Base-by-base conservation (phyloP, 2,329 filamentous ascomycete genomes). In the Pseudogymnoascus sp. region DNA sequence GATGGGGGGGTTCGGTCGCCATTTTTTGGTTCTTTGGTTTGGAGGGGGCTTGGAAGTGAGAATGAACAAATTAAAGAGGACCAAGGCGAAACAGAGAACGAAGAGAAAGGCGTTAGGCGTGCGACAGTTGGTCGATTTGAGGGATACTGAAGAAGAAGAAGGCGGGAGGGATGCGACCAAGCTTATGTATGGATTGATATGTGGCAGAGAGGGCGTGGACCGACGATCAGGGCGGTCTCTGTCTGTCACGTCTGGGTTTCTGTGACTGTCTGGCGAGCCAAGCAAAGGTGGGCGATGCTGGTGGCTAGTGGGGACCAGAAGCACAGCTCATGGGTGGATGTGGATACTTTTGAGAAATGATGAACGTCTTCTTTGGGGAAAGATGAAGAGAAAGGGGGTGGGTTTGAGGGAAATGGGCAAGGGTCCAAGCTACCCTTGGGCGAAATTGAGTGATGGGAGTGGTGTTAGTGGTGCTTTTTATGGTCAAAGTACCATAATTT, bases 341-440 rank as follows among this genome's bases (percentile, higher is more conserved):
- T 33, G 28, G 28, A 33, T 55, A 25, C 14, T 31, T 52, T 55
- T 18, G n/a, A 33, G 49, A 33, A 33, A 55, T 55, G 28, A 55
- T 55, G 23, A n/a, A 18, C 25, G 5, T 7, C 49, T 55, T 33
- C 9, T 55, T 31, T 55, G 49, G 28, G 25, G 25, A 12, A 33
- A 33, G 8, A 6, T 5, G 5, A 14, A 14, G 14, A 5, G 25
- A 55, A 33, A 25, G 28, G 49, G 49, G n/a, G 49, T 28, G 49
- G 2, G 28, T 16, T 25, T 25, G 25, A 31, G 9, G 7, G 14
- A 18, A 55, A 1, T 18, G 11, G 2, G n/a, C 45, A 55, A 16
- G 45, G 45, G 45, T 55, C 14, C 45, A 55, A 55, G 45, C 45
- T 55, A 55, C n/a, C 45, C 45, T 55, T 55, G 45, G 45, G n/a